Base-by-base conservation (phyloP, 176 grass and related monocot species). In the Cenchrus fungigraminus region DNA sequence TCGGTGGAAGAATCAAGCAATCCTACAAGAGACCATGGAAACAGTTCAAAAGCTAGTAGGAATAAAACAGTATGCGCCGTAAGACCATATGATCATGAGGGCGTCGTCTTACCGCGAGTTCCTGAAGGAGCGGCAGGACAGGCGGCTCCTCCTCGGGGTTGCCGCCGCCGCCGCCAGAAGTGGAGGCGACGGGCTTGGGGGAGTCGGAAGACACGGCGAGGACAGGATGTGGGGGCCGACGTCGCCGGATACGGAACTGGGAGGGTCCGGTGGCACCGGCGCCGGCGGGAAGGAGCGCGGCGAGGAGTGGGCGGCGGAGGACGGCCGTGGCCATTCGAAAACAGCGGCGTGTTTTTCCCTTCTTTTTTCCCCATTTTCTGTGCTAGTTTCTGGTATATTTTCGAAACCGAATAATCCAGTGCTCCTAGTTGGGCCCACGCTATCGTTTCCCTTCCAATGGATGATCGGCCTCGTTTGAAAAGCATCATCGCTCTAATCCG, bases 261-360 rank as follows among this genome's bases (percentile, higher is more conserved):
- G 60, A 54, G 29, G 46, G 47, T 10, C 16, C 74, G 59, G 43
- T 52, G 20, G 74, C 73, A 87, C 47, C 28, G 76, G 1, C 78
- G 45, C 0, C 29, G 57, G 68, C 58, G 20, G 83, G 74, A 0
- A 42, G 82, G 53, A 69, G 74, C 59, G 79, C 65, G 40, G 68
- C 71, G 62, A 80, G 60, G 25, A 60, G 46, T 29, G 85, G 68
- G 65, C 53, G 77, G 45, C 71, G 83, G 90, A 93, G 73, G 54
- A 88, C 79, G 68, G 82, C 75, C 50, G 88, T 85, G 65, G 92
- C 92, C 91, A 97, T 97, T 81, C 54, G 57, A 58, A 71, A 79
- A 44, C 64, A 57, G 28, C 12, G 40, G 4, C 22, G 37, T 4
- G 16, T 9, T 42, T 73, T 42, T 73, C 4, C 20, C 13, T 71